phyloP scores from a whole-genome alignment of 2,329 filamentous ascomycete species.

The Exophiala xenobiotica region DNA sequence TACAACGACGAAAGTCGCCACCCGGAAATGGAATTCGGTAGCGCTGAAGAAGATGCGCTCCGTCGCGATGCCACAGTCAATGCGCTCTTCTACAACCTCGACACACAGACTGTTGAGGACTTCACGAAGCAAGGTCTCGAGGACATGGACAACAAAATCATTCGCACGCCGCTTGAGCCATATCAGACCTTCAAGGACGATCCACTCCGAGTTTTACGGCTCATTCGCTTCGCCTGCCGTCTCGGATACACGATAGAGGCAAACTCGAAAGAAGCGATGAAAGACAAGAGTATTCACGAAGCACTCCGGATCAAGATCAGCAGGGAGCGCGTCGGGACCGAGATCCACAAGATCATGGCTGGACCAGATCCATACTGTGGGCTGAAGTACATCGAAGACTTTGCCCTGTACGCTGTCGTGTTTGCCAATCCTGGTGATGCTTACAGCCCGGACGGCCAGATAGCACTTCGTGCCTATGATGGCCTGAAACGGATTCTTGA shows the following conservation, averaged over 20 bases:
- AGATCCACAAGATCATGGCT: constrained; percentile 88
- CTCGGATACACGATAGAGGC: constrained; percentile 76
- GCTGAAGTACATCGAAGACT: constrained; percentile 26
- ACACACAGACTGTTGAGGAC: constrained; percentile 77
- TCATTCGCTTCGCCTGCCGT: constrained; percentile 87
- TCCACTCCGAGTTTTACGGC: constrained; percentile 77
- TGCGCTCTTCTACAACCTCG: constrained; percentile 91
- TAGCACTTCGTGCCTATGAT: constrained; percentile 19
- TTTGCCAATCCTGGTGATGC: constrained; percentile 26
- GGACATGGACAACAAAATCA: constrained; percentile 70
- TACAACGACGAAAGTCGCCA: constrained; percentile 88
- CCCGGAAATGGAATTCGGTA: constrained; percentile 90
- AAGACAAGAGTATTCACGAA: constrained; percentile 70
- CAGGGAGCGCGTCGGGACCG: constrained; percentile 80
- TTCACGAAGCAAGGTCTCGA: constrained; percentile 71
- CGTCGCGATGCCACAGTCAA: constrained; percentile 92
- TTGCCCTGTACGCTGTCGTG: constrained; percentile 28
- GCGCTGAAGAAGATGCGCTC: constrained; percentile 82
- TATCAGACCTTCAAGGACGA: constrained; percentile 94
- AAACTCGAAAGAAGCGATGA: constrained; percentile 71
- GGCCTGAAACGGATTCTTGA: constrained; percentile 20
- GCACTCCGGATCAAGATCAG: constrained; percentile 87
- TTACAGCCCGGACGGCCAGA: background rate
- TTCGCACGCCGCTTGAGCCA: constrained; percentile 83
- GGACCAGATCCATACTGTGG: constrained; percentile 46